A percentile compares a stretch with the other conserved stretches of the same genome.
phyloP scores from a whole-genome alignment of 2,329 filamentous ascomycete species.

The Amauroascus niger region DNA sequence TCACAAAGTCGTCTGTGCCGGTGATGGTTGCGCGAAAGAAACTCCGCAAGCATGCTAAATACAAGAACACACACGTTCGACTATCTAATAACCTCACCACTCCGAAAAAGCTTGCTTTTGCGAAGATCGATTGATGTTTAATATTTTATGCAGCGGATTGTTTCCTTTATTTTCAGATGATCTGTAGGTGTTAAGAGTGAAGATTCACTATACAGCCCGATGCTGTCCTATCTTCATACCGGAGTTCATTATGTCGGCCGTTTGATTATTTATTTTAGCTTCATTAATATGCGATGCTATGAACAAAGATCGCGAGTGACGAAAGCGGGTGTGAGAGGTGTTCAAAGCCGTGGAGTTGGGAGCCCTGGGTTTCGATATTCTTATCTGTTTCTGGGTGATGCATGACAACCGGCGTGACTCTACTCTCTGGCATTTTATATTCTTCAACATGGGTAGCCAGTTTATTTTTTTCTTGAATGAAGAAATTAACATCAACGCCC shows the following conservation, averaged over 20 bases:
- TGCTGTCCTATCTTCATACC: background rate
- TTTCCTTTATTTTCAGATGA: background rate
- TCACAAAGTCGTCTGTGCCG: constrained; percentile 90
- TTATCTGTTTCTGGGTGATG: background rate
- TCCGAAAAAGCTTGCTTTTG: constrained; percentile 58
- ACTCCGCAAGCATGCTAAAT: constrained; percentile 75
- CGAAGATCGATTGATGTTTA: constrained; percentile 57
- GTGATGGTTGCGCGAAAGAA: constrained; percentile 97
- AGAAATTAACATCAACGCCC: too few species aligned
- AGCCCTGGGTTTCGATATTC: background rate
- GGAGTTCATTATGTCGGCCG: background rate
- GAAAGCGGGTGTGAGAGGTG: background rate
- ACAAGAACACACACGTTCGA: constrained; percentile 58
- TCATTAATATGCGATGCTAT: background rate
- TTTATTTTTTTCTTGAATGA: too few species aligned
- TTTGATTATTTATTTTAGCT: background rate
- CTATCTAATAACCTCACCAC: constrained; percentile 74
- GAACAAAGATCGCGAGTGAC: background rate
- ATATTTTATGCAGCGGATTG: background rate
- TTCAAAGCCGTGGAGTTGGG: background rate
- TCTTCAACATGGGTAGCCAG: background rate
- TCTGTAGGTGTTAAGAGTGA: background rate
- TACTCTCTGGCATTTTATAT: background rate
- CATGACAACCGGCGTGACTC: background rate
- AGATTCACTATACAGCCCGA: background rate